phyloP scores from a whole-genome alignment of 306 rosid genomes.

The Rubus idaeus region DNA sequence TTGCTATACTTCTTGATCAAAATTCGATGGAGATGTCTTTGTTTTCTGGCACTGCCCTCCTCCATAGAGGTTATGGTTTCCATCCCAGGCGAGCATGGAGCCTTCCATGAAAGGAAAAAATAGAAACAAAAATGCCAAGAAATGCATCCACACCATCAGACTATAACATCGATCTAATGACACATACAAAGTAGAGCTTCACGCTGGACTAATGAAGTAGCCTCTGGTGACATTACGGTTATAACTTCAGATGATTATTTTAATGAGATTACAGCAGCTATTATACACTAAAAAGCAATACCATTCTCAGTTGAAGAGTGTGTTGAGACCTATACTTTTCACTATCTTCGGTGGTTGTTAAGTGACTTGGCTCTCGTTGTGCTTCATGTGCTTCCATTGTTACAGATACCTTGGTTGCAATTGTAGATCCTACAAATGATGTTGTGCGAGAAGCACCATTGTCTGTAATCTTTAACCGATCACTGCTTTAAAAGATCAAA shows the following conservation, averaged over 20 bases:
- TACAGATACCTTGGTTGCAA: slow-evolving; percentile 30
- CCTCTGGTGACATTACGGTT: not conserved
- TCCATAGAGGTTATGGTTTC: slow-evolving; percentile 15
- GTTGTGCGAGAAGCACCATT: slow-evolving; percentile 32
- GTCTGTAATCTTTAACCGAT: slow-evolving; percentile 36
- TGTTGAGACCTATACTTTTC: slow-evolving; percentile 22
- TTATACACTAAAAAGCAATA: slow-evolving; percentile 20
- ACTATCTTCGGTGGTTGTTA: slow-evolving; percentile 19
- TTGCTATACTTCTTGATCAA: slow-evolving; percentile 48
- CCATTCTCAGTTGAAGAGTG: slow-evolving; percentile 30
- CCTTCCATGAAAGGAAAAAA: slow-evolving; percentile 24
- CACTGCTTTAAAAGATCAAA: slow-evolving; percentile 36
- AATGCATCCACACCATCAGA: not conserved
- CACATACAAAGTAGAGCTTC: slow-evolving; percentile 12
- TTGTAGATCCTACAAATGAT: slow-evolving; percentile 37
- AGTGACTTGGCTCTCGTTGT: slow-evolving; percentile 23
- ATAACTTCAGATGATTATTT: not conserved
- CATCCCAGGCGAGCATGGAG: slow-evolving; percentile 23
- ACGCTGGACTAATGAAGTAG: not conserved
- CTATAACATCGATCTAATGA: not conserved
- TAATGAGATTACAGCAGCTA: slow-evolving; percentile 2
- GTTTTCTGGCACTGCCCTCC: slow-evolving; percentile 27
- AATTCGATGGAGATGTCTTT: slow-evolving; percentile 25
- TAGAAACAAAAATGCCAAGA: not conserved
- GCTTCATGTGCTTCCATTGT: slow-evolving; percentile 42